Conservation (phyloP, 371 early-diverging fungal species). For the Apophysomyces ossiformis region DNA sequence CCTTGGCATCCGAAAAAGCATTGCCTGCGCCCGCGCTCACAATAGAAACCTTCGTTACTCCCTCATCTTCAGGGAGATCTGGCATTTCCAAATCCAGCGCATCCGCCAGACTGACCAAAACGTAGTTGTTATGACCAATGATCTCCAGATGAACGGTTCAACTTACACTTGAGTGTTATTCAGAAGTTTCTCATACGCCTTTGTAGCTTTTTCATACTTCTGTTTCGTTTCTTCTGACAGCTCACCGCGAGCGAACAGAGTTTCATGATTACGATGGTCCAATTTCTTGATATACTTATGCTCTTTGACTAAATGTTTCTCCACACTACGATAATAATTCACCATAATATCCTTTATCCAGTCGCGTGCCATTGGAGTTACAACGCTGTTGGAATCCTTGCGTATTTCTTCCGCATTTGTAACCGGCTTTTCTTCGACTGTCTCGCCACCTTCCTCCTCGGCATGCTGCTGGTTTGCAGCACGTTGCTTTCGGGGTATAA, state of each 20-base stretch:
- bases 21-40: conserved; percentile 45
- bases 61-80: conserved; percentile 70
- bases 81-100: conserved; percentile 75
- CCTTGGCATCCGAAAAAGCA: conserved; percentile 51
- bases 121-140: neutral
- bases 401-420: conserved; percentile 14
- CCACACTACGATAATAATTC: conserved; percentile 72
- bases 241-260: conserved; percentile 81
- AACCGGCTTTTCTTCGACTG: conserved; percentile 12
- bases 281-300: conserved; percentile 77
- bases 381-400: conserved; percentile 28
- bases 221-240: conserved; percentile 84
- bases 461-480: conserved; percentile 47
- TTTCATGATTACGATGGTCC: conserved; percentile 80
- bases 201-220: conserved; percentile 71
- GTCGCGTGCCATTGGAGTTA: conserved; percentile 57
- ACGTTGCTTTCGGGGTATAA: conserved; percentile 56
- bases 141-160: neutral
- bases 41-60: conserved; percentile 52
- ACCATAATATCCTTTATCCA: conserved; percentile 61
- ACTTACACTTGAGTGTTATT: conserved; percentile 59
- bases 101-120: conserved; percentile 60
- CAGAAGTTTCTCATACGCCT: conserved; percentile 74
- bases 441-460: conserved; percentile 29
- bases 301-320: conserved; percentile 70